Percentiles rank a stretch among this genome's conserved stretches.
Conservation (phyloP, 176 grass and related monocot genomes). For the Secale cereale region DNA sequence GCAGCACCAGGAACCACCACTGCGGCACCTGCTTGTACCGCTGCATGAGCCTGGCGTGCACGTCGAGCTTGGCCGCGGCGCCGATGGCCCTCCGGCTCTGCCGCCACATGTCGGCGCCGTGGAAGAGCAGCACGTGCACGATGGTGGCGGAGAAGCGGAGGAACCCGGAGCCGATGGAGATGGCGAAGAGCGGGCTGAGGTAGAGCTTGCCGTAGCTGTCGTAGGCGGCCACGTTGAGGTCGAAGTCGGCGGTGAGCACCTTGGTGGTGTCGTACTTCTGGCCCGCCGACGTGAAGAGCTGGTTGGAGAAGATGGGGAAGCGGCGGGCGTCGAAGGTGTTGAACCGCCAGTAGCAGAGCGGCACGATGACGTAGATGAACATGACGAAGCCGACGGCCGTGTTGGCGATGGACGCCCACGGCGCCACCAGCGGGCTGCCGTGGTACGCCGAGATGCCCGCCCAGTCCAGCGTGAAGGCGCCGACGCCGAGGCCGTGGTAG, state of each 20-base stretch:
- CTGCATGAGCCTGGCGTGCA: slow-evolving; percentile 90
- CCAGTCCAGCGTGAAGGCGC: slow-evolving; percentile 96
- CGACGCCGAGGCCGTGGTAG: slow-evolving; percentile 84
- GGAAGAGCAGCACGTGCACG: slow-evolving; percentile 84
- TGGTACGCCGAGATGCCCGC: slow-evolving; percentile 97
- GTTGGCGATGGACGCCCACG: slow-evolving; percentile 96
- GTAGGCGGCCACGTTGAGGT: slow-evolving; percentile 87
- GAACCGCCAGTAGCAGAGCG: slow-evolving; percentile 92
- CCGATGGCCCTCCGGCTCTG: slow-evolving; percentile 83
- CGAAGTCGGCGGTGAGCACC: slow-evolving; percentile 75
- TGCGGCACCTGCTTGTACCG: slow-evolving; percentile 92
- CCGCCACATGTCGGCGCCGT: slow-evolving; percentile 91
- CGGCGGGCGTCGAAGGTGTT: slow-evolving; percentile 84
- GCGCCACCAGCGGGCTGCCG: slow-evolving; percentile 86
- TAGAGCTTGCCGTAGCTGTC: slow-evolving; percentile 89
- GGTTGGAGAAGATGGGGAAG: slow-evolving; percentile 97
- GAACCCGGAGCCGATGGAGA: slow-evolving; percentile 96
- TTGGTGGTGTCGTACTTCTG: slow-evolving; percentile 93
- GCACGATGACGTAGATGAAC: slow-evolving; percentile 94
- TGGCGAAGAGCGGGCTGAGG: slow-evolving; percentile 92
- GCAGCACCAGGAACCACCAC: slow-evolving; percentile 93
- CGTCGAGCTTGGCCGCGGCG: slow-evolving; percentile 42
- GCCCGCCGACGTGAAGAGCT: slow-evolving; percentile 72
- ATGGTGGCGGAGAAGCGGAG: slow-evolving; percentile 86
- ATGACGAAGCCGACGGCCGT: slow-evolving; percentile 81